These are phyloP conservation scores for Trichoderma hamatum DNA, from an alignment of 2,329 filamentous ascomycete species.

Conservation along the genomic window DNA sequence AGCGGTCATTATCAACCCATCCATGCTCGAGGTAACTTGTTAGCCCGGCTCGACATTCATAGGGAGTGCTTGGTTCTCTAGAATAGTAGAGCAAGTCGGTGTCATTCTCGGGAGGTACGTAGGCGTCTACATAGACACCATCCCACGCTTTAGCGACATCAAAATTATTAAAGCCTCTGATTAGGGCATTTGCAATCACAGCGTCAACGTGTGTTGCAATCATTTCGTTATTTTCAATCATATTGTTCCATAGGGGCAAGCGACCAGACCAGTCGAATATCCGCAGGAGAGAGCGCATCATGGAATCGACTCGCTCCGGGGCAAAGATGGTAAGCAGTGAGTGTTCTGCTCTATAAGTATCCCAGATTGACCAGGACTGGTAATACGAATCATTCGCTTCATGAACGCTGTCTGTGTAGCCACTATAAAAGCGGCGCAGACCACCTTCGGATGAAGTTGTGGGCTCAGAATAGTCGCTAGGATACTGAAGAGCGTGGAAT, in stretches of 20 bases:
- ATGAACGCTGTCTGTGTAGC: slow-evolving; percentile 51
- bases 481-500: slow-evolving; percentile 52
- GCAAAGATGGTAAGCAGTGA: slow-evolving; percentile 50
- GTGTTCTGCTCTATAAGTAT: slow-evolving; percentile 53
- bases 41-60: slow-evolving; percentile 50
- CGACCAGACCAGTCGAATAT: slow-evolving; percentile 52
- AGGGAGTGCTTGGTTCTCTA: slow-evolving; percentile 48
- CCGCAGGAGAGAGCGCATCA: slow-evolving; percentile 50
- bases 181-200: slow-evolving; percentile 51
- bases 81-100: slow-evolving; percentile 51
- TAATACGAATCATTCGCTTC: slow-evolving; percentile 49
- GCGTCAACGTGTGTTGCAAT: slow-evolving; percentile 53
- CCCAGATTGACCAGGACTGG: slow-evolving; percentile 56
- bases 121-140: slow-evolving; percentile 50
- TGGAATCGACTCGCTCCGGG: slow-evolving; percentile 49
- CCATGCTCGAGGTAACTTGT: slow-evolving; percentile 49
- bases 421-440: slow-evolving; percentile 46
- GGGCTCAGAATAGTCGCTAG: slow-evolving; percentile 52
- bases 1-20: slow-evolving; percentile 52
- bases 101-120: slow-evolving; percentile 48
- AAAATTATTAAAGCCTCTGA: slow-evolving; percentile 47
- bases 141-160: slow-evolving; percentile 48
- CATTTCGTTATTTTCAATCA: slow-evolving; percentile 56
- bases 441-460: slow-evolving; percentile 31
- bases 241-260: slow-evolving; percentile 53